Evolutionary conservation across 352 stramenopile species (phyloP), one percentile per base, ranked within the genome.

Genomic region (Phytophthora crassamura): DNA sequence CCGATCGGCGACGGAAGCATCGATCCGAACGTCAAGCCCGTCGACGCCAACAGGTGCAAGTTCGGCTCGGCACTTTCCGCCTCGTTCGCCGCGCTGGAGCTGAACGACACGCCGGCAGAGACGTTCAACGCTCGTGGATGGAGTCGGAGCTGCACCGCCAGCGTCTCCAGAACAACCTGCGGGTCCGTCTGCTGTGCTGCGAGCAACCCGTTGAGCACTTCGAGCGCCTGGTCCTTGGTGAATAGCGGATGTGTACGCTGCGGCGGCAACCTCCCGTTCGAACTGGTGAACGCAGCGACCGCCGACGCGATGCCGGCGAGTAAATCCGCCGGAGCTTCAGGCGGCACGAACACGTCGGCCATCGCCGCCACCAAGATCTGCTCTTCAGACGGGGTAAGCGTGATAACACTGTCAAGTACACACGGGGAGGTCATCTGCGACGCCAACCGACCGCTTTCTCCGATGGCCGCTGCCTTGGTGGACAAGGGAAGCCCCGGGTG

Each of bases 251-350:
- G 50, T 8, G 46, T 55, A 2, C 79, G 73, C 28, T 78, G 75
- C 10, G 82, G 79, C 9, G 82, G 79, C 1, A 67, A 22, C 47
- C 72, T 63, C 50, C 74, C 69, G 16, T 72, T 82, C 7, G 66
- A 75, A 46, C 72, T 88, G 9, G 77, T 78, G 41, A 93, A 79
- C 7, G 79, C 75, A 12, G 82, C 79, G 8, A 93, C 67, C 8
- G 80, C 78, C 1, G 78, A 87, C 10, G 84, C 80, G 16, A 91
- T 77, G 9, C 65, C 66, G 5, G 77, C 77, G 12, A 90, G 67
- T 33, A 89, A 59, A 22, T 87, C 66, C 0, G 78, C 58, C 7
- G 80, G 66, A n/a, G 73, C 71, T 55, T 72, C 50, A 7, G 69
- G 56, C 3, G 82, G 77, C n/a, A 90, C 75, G 32, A 76, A 76